Evolutionary conservation across 2,329 filamentous ascomycete genomes (phyloP).

Genomic region (Phaeoacremonium minimum): DNA sequence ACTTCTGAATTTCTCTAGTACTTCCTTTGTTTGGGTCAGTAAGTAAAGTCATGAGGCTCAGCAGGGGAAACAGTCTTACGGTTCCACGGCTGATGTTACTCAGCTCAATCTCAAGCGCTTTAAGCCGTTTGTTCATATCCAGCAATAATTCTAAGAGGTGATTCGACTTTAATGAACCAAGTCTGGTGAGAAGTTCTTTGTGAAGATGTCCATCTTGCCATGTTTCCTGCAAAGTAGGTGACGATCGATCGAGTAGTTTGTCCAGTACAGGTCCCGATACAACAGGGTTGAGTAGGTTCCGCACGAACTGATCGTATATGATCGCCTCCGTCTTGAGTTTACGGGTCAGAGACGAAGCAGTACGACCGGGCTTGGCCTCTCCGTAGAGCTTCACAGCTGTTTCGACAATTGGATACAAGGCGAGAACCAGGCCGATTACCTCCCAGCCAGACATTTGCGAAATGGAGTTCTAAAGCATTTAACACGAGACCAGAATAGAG

Average conservation of each 20-base stretch:
- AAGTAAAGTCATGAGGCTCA: too few relatives aligned
- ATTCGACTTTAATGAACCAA: background rate
- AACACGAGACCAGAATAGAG: background rate
- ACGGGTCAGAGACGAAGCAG: conserved; percentile 4
- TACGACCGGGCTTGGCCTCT: conserved; percentile 1
- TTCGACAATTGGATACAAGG: conserved; percentile 4
- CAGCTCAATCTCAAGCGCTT: background rate
- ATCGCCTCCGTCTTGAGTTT: conserved; percentile 5
- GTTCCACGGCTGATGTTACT: background rate
- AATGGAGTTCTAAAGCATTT: background rate
- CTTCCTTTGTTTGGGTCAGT: background rate
- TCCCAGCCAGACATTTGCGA: background rate
- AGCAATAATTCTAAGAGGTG: background rate
- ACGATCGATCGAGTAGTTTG: background rate
- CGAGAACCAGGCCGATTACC: background rate
- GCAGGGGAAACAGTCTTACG: background rate
- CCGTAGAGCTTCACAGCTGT: conserved; percentile 4
- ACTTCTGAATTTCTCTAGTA: background rate
- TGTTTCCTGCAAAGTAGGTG: background rate
- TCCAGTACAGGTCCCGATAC: background rate
- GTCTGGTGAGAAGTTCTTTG: background rate
- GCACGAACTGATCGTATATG: conserved; percentile 7
- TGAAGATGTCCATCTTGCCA: background rate
- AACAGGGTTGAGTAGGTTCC: conserved; percentile 2
- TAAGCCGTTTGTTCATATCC: background rate